phyloP scores from a whole-genome alignment of 257 asterid species.

The Nicotiana obtusifolia region DNA sequence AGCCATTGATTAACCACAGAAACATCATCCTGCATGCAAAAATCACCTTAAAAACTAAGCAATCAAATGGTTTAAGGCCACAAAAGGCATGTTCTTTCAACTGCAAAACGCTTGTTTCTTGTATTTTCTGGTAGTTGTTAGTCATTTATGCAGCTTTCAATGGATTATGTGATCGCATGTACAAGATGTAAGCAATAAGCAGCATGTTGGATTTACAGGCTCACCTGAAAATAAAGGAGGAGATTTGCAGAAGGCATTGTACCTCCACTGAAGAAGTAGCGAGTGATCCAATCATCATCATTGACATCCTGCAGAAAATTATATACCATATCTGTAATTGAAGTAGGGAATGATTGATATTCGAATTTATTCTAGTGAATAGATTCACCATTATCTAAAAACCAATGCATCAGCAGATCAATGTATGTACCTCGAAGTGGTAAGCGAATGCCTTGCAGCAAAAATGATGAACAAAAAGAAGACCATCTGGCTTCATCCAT shows the following conservation, averaged over 20 bases:
- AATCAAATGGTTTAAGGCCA: not conserved
- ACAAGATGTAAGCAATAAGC: not conserved
- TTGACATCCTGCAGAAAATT: constrained; percentile 49
- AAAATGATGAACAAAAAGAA: constrained; percentile 74
- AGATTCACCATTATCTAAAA: not conserved
- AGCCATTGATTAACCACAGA: constrained; percentile 86
- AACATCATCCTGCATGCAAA: constrained; percentile 69
- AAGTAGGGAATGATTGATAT: not conserved
- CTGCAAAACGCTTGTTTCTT: not conserved
- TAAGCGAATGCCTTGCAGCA: constrained; percentile 90
- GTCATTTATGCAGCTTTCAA: not conserved
- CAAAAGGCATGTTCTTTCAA: not conserved
- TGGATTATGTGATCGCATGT: not conserved
- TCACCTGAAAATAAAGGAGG: constrained; percentile 95
- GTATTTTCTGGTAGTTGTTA: not conserved
- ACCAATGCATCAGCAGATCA: not conserved
- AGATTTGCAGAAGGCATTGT: constrained; percentile 88
- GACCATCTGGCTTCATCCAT: constrained; percentile 80
- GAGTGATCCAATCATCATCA: constrained; percentile 92
- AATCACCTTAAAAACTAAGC: not conserved
- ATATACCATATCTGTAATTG: not conserved
- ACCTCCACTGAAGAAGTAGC: constrained; percentile 90
- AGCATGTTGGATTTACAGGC: constrained; percentile 1
- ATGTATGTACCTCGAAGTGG: constrained; percentile 68
- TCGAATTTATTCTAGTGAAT: not conserved